A percentile compares a stretch with the other conserved stretches of the same genome.
Conservation (phyloP, 2,329 filamentous ascomycete species). For the Rhexocercosporidium sp. region DNA sequence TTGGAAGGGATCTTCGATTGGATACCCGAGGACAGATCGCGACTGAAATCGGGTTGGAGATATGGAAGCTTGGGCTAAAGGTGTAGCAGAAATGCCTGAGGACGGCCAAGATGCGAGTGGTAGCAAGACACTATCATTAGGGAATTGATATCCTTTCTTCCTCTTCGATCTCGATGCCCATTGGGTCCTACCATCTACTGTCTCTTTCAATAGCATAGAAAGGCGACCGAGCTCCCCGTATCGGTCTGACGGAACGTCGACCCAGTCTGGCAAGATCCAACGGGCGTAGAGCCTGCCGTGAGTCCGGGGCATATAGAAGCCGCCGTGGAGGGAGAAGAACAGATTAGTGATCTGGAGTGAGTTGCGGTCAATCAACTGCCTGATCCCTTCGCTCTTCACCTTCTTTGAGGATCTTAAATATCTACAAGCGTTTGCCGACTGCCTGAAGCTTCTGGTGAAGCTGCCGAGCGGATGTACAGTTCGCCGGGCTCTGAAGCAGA, state of each 20-base stretch:
- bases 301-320: conserved; percentile 47
- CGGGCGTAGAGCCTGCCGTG: conserved; percentile 52
- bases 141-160: conserved; percentile 19
- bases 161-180: conserved; percentile 17
- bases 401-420: neutral
- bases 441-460: neutral
- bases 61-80: conserved; percentile 19
- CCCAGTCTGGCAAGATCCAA: conserved; percentile 50
- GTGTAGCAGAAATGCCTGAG: conserved; percentile 19
- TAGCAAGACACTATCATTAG: conserved; percentile 28
- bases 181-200: conserved; percentile 22
- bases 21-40: neutral
- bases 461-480: neutral
- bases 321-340: conserved; percentile 47
- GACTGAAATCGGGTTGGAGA: conserved; percentile 22
- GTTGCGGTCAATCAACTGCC: neutral
- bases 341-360: too few relatives aligned
- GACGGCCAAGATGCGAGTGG: conserved; percentile 24
- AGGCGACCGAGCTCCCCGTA: conserved; percentile 15
- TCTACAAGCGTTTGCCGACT: neutral
- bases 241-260: conserved; percentile 26
- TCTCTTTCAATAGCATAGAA: conserved; percentile 19
- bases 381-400: neutral
- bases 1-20: neutral
- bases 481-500: neutral